Evolutionary conservation across 306 rosid genomes (phyloP), one percentile per base, ranked within the genome.

Genomic region (Dalbergia cultrata): DNA sequence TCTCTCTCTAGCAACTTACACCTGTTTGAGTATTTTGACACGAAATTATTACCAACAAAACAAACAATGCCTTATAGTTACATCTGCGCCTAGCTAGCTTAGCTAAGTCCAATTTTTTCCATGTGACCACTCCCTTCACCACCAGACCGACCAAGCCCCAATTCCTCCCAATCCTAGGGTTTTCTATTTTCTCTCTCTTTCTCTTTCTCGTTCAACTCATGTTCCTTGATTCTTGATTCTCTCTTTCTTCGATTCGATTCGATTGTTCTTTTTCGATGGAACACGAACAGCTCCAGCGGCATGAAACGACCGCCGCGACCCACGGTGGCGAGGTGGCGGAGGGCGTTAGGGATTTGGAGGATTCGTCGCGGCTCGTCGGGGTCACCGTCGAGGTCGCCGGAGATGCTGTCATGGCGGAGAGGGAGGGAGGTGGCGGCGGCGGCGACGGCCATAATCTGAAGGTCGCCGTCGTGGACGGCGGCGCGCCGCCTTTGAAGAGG

Each of bases 111-210:
- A 47, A 74, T 76, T 80, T 83, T 82, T 80, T 80, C 81, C 85
- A 74, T 72, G 80, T 83, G 83, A 80, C 63, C 86, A 79, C 67
- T 76, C 44, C 57, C 73, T 81, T 67, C 22, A 74, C 62, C 64
- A 72, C 31, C 31, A 26, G 19, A 39, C 69, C 77, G 60, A 63
- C 86, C 84, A 57, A 80, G 37, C 65, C 74, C 43, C 72, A 65
- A 35, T 76, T 52, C 65, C 37, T 84, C 41, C 64, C 33, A 57
- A 34, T 70, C 56, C 85, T 93, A 91, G 98, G 97, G 86, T 78
- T 78, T 79, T 26, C n/a, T 35, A 0, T 45, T 26, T 52, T 52
- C 9, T 52, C 19, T 5, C 7, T 14, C 79, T 77, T 19, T 16
- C 45, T 47, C 78, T 64, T 26, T 6, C 35, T 12, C 62, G 63